Evolutionary conservation across 345 rosid genomes (phyloP), one percentile per base, ranked within the genome.

Genomic region (Camelina sativa): DNA sequence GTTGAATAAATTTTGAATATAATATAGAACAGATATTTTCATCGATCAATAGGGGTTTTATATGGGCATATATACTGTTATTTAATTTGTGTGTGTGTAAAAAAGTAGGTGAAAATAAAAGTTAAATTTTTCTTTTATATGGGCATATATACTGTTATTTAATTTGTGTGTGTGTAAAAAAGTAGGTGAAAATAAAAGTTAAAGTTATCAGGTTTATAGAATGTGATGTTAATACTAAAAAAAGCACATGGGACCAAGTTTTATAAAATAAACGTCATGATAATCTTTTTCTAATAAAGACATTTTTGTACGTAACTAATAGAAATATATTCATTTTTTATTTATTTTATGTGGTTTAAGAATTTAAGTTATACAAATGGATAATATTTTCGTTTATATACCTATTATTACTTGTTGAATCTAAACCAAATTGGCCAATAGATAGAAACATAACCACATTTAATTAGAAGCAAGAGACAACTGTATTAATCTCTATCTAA

Each of bases 161-260:
- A n/a, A n/a, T n/a, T 25, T 25, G 1, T 25, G 4, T 16, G 11
- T 16, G 16, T 40, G 25, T 11, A 25, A 17, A 38, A 16, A 25
- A 12, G 16, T 12, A 41, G 13, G 20, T 25, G 53, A 63, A 63
- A n/a, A 4, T 2, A 15, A 2, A 5, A 23, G 23, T 1, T 15
- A 3, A n/a, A 17, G 2, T 4, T n/a, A 25, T 23, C n/a, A 15
- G 11, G 54, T 28, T 44, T 28, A 12, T 11, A 61, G 25, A 64
- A n/a, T 25, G 22, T 44, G 41, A 57, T 32, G 62, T n/a, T 32
- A 57, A 4, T 2, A 10, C 12, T 4, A 6, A 54, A 54, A 4
- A 13, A 66, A 30, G 7, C 19, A 28, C 3, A 63, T 53, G 76
- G 62, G 64, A 64, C 57, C 38, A 44, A 40, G 12, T 40, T 53